Evolutionary conservation across 352 stramenopile species (phyloP).

Genomic region (Globisporangium viniferum): DNA sequence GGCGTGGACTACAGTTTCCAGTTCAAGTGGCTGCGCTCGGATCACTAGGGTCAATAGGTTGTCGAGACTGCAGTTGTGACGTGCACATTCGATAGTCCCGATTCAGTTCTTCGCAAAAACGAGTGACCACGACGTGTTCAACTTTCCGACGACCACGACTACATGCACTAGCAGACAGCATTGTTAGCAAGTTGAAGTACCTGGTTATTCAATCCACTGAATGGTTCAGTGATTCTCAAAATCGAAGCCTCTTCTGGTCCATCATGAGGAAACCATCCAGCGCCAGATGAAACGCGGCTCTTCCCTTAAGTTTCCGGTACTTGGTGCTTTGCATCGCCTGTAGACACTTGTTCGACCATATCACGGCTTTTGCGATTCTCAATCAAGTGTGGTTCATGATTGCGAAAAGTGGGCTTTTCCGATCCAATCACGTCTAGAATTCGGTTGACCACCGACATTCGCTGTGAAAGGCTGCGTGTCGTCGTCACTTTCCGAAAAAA

Average conservation of each 20-base stretch:
- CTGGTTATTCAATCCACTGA: neutral
- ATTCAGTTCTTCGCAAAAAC: neutral
- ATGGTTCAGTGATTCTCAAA: neutral
- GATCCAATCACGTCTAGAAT: neutral
- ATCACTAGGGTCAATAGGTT: neutral
- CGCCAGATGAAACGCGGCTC: neutral
- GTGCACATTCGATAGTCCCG: neutral
- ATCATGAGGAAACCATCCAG: neutral
- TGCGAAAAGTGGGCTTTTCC: neutral
- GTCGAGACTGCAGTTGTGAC: neutral
- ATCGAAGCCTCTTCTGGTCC: neutral
- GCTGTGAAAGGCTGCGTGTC: neutral
- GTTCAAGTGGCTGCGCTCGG: constrained; percentile 6
- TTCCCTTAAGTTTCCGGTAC: neutral
- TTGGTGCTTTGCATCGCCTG: neutral
- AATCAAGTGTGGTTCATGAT: neutral
- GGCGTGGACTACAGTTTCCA: constrained; percentile 16
- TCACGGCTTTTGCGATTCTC: neutral
- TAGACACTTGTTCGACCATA: neutral
- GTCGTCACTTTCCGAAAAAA: neutral
- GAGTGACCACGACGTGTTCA: neutral
- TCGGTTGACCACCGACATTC: neutral
- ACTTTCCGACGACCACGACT: neutral
- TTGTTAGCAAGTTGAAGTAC: neutral
- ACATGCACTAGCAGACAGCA: neutral